phyloP scores from a whole-genome alignment of 495 filamentous ascomycete genomes.

The Trichoderma reesei region DNA sequence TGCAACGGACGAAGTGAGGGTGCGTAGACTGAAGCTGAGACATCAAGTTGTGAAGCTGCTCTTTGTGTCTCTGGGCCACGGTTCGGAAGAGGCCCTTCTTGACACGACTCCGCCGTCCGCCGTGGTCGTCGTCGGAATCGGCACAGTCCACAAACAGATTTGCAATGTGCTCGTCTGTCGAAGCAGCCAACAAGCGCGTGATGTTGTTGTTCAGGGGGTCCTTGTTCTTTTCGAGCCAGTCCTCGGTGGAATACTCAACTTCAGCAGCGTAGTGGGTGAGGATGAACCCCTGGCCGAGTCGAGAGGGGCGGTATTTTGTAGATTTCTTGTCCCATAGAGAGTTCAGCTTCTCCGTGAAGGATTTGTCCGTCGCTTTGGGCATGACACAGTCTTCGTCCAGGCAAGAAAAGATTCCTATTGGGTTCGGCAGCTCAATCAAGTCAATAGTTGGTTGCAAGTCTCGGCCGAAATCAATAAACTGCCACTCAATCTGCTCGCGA shows the following conservation, averaged over 20 bases:
- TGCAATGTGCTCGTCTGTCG: conserved; percentile 72
- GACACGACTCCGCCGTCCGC: conserved; percentile 65
- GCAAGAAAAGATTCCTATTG: conserved; percentile 97
- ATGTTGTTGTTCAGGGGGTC: conserved; percentile 97
- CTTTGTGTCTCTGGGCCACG: conserved; percentile 94
- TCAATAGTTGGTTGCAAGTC: conserved; percentile 98
- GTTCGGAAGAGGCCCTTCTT: conserved; percentile 98
- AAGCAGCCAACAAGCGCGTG: conserved; percentile 75
- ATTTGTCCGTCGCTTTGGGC: conserved; percentile 96
- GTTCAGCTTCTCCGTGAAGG: conserved; percentile 95
- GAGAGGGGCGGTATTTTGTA: conserved; percentile 80
- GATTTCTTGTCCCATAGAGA: conserved; percentile 94
- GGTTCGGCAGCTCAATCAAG: conserved; percentile 89
- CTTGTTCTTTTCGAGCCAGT: conserved; percentile 99
- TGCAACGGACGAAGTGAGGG: conserved; percentile 96
- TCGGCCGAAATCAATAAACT: conserved; percentile 98
- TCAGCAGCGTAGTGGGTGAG: conserved; percentile 98
- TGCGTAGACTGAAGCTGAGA: conserved; percentile 90
- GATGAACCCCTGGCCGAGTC: conserved; percentile 85
- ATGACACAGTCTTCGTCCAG: conserved; percentile 97
- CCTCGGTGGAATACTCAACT: conserved; percentile 91
- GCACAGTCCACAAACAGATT: conserved; percentile 81
- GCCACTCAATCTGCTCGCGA: conserved; percentile 96
- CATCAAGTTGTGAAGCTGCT: conserved; percentile 92
- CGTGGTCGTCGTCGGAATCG: conserved; percentile 56